A percentile compares a stretch with the other conserved stretches of the same genome.
phyloP scores from a whole-genome alignment of 2,329 filamentous ascomycete genomes.

The Xylariaceae sp. region DNA sequence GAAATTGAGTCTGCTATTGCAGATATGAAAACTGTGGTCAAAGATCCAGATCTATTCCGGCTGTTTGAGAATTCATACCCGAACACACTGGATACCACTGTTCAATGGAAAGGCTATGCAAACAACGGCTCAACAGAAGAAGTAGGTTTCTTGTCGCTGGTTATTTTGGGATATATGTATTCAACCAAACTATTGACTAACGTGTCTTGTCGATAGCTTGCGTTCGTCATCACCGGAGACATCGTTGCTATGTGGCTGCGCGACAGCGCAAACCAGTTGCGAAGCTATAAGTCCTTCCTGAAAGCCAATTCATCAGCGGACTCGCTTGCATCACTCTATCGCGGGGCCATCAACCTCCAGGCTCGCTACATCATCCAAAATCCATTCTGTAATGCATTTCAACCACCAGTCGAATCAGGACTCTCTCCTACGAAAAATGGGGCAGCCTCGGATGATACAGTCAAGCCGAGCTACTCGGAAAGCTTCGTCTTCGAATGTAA shows the following conservation, averaged over 20 bases:
- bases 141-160: conserved; percentile 51
- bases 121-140: conserved; percentile 60
- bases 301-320: conserved; percentile 48
- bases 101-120: conserved; percentile 64
- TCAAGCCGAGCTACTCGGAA: conserved; percentile 63
- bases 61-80: conserved; percentile 72
- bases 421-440: conserved; percentile 57
- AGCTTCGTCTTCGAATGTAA: conserved; percentile 78
- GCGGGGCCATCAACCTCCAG: conserved; percentile 75
- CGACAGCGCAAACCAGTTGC: conserved; percentile 79
- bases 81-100: conserved; percentile 72
- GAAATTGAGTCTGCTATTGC: conserved; percentile 74
- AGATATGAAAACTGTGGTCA: conserved; percentile 65
- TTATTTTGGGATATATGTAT: no score
- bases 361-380: conserved; percentile 65
- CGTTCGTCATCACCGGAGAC: conserved; percentile 81
- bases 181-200: conserved; percentile 45
- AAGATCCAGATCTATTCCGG: conserved; percentile 72
- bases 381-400: conserved; percentile 94
- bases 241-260: conserved; percentile 93
- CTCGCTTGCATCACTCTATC: conserved; percentile 65
- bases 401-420: conserved; percentile 75
- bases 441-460: conserved; percentile 58
- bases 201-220: conserved; percentile 47
- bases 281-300: conserved; percentile 68